Conservation (phyloP, 2,329 filamentous ascomycete genomes). For the Grosmannia penicillata region DNA sequence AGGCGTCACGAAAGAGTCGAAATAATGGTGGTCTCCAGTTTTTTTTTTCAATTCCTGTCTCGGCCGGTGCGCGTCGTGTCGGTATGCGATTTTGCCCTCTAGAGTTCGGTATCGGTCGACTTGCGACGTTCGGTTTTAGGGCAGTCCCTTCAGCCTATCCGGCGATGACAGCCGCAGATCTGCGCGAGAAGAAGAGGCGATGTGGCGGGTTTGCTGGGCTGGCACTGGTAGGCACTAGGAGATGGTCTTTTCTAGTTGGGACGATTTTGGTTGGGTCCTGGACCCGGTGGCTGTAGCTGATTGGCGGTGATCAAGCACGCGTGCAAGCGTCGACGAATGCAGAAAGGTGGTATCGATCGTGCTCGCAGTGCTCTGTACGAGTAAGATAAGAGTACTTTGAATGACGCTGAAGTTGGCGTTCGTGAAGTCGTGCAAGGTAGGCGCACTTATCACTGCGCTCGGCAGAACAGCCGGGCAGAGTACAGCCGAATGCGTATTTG, state of each 20-base stretch:
- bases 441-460: too few species aligned
- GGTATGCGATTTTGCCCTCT: neutral
- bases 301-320: too few species aligned
- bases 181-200: neutral
- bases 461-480: too few species aligned
- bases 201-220: neutral
- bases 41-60: slow-evolving; percentile 4
- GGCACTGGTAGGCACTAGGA: neutral
- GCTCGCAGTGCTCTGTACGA: too few species aligned
- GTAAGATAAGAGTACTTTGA: too few species aligned
- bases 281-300: too few species aligned
- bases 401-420: too few species aligned
- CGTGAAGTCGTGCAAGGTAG: too few species aligned
- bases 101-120: neutral
- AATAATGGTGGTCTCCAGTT: slow-evolving; percentile 7
- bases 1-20: slow-evolving; percentile 7
- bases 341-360: too few species aligned
- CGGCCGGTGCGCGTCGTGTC: neutral
- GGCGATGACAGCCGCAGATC: neutral
- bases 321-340: too few species aligned
- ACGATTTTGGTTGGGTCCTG: too few species aligned
- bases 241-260: neutral
- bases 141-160: neutral
- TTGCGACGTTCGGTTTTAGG: neutral
- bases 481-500: too few species aligned